Evolutionary conservation across 1,284 basidiomycete genomes (phyloP), one percentile per base, ranked within the genome.

Genomic region (Earliella scabrosa): DNA sequence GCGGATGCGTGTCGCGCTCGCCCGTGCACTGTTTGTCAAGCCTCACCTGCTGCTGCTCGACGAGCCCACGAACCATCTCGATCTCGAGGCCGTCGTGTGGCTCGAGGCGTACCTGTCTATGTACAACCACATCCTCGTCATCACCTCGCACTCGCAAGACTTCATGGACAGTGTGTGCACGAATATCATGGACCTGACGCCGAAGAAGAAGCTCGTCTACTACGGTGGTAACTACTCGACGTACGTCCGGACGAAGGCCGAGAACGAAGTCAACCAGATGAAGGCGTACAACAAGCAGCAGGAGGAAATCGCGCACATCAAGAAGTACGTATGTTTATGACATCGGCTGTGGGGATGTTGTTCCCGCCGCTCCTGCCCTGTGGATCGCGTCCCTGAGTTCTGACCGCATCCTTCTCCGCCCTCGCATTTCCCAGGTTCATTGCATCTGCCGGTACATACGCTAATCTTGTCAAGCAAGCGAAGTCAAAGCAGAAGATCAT

Each of bases 401-500:
- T 50, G 54, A 60, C 47, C 23, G 38, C 20, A 14, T 39, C 24
- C 34, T 41, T 48, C 26, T 20, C 11, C 26, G 32, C n/a, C 32
- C 60, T 20, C 36, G 32, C 38, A 18, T 13, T 36, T 29, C 49
- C 10, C 41, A 94, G 92, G 71, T 95, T 98, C 83, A 98, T 98
- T 67, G 95, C 97, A 14, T 96, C 93, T 39, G 97, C 97, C 40
- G 97, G 97, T 87, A 98, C 97, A 44, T 98, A 98, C 72, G 97
- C 97, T 71, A 99, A 98, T 76, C 85, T 98, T 67, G 97, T 98
- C 70, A 94, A 90, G 73, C 97, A 99, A 78, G 97, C 97, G 68
- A 98, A 99, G 81, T 98, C 95, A 46, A 99, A 99, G 79, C 97
- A 98, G 76, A 98, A 99, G 81, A 97, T 97, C 63, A 97, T 99